These are phyloP conservation scores for Puccinia coronata DNA, from an alignment of 1,284 basidiomycete genomes.

Conservation along the genomic window DNA sequence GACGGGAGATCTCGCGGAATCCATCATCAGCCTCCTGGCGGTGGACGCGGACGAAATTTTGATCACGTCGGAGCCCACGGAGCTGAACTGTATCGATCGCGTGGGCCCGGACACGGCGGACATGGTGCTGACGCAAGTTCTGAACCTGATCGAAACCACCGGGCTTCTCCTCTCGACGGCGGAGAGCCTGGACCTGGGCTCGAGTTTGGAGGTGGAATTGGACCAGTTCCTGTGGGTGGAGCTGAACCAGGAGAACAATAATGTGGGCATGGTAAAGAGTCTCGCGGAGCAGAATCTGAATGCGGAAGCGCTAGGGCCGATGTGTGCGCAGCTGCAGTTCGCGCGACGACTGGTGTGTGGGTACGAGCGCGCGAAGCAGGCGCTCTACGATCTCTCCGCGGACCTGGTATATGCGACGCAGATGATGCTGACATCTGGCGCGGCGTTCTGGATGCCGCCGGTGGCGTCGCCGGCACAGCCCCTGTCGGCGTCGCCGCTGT, in stretches of 20 bases:
- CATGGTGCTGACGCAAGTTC: conserved; percentile 8
- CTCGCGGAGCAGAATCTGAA: neutral
- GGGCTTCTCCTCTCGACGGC: conserved; percentile 16
- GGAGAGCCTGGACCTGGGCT: conserved; percentile 14
- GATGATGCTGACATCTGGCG: neutral
- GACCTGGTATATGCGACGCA: conserved; percentile 40
- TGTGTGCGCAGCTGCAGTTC: conserved; percentile 15
- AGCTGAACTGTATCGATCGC: neutral
- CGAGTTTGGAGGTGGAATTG: conserved; percentile 32
- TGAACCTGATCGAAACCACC: conserved; percentile 11
- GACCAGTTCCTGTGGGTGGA: conserved; percentile 43
- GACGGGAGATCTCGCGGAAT: conserved; percentile 9
- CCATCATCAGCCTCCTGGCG: conserved; percentile 7
- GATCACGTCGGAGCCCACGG: conserved; percentile 17
- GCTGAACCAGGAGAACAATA: neutral
- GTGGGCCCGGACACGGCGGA: conserved; percentile 4
- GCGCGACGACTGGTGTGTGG: conserved; percentile 34
- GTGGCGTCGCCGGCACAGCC: conserved; percentile 41
- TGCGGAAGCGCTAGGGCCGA: neutral
- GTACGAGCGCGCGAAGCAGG: conserved; percentile 29
- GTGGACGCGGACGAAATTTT: conserved; percentile 20
- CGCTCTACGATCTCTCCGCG: conserved; percentile 26
- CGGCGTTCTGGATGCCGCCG: neutral
- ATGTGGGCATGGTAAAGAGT: neutral
- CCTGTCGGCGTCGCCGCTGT: conserved; percentile 37